phyloP scores from a whole-genome alignment of 2,329 filamentous ascomycete genomes.

The Ophiostoma ulmi region DNA sequence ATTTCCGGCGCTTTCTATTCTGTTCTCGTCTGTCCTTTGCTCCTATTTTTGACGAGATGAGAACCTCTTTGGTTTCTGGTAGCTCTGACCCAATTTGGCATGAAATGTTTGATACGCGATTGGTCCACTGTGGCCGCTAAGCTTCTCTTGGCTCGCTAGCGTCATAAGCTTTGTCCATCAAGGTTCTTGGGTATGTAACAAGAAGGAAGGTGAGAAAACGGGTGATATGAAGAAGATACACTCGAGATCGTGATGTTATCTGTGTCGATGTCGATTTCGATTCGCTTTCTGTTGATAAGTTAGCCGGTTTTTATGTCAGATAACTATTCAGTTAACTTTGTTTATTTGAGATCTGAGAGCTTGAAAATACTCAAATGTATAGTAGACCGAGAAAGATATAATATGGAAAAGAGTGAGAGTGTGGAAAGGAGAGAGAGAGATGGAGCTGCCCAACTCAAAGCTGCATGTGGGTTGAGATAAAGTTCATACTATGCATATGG shows the following conservation, averaged over 20 bases:
- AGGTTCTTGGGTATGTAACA: slow-evolving; percentile 18
- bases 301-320: no score
- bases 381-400: no score
- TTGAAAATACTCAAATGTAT: no score
- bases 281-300: neutral
- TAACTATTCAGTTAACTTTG: no score
- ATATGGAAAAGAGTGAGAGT: no score
- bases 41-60: neutral
- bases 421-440: neutral
- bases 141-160: neutral
- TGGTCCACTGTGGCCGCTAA: slow-evolving; percentile 17
- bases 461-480: no score
- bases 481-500: neutral
- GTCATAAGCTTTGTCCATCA: slow-evolving; percentile 15
- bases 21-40: neutral
- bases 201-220: neutral
- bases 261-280: neutral
- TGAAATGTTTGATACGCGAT: slow-evolving; percentile 20
- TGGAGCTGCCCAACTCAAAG: neutral
- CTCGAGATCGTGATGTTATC: neutral
- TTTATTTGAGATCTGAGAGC: no score
- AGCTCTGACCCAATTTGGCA: slow-evolving; percentile 3
- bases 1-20: neutral
- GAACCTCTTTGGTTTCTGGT: slow-evolving; percentile 21
- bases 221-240: neutral